Percentiles rank a stretch among this genome's conserved stretches.
Conservation (phyloP, 352 stramenopile genomes). For the Detonula confervacea region DNA sequence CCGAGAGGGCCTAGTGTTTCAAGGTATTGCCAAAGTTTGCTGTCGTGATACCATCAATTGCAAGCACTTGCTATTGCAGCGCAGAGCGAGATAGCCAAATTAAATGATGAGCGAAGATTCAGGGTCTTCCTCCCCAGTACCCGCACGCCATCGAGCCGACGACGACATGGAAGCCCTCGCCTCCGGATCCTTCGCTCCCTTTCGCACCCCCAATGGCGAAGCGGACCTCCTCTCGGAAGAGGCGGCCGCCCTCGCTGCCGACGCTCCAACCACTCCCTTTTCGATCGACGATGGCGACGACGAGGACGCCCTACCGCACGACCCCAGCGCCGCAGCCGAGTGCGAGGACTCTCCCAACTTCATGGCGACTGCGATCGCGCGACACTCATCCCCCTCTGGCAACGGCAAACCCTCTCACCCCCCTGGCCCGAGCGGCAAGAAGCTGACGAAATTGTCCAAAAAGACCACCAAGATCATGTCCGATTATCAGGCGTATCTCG, state of each 20-base stretch:
- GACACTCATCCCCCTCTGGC: not conserved
- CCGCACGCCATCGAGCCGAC: slow-evolving; percentile 9
- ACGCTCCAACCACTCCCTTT: not conserved
- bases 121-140: too few relatives aligned
- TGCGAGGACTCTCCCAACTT: not conserved
- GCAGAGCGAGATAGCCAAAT: too few relatives aligned
- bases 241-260: not conserved
- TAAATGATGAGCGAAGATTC: too few relatives aligned
- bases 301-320: slow-evolving; percentile 5
- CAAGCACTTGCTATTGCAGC: too few relatives aligned
- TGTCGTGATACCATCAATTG: too few relatives aligned
- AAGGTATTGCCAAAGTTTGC: too few relatives aligned
- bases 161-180: slow-evolving; percentile 26
- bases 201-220: slow-evolving; percentile 1
- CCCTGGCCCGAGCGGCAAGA: slow-evolving; percentile 1
- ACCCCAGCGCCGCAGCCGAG: not conserved
- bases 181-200: slow-evolving; percentile 14
- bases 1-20: too few relatives aligned
- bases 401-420: not conserved
- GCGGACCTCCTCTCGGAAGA: slow-evolving; percentile 25
- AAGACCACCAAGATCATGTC: slow-evolving; percentile 54
- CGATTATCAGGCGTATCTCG: slow-evolving; percentile 50
- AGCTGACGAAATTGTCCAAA: slow-evolving; percentile 25
- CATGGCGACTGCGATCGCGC: not conserved
- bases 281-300: slow-evolving; percentile 21